Base-by-base conservation (phyloP, 2,329 filamentous ascomycete species). In the Ceratocystis harringtonii region DNA sequence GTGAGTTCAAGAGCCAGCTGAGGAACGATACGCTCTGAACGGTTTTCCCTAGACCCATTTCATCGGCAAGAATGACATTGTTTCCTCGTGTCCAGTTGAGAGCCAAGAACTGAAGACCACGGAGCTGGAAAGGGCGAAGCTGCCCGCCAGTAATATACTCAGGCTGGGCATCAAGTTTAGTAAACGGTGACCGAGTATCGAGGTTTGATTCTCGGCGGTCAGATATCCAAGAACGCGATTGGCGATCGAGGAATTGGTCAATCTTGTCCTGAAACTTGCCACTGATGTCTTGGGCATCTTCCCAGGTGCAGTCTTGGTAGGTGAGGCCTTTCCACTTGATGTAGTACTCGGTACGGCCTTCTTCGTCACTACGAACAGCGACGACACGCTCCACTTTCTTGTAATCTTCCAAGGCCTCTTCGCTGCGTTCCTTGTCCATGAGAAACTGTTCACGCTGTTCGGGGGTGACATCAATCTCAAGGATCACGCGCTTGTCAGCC, bases 21-120 rank as follows among this genome's bases (percentile, higher is more conserved):
- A 99, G 87, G 74, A 97, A 97, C 0, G 92, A 86, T 32, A 99
- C 92, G 0, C 92, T 96, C 76, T 99, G 94, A 0, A 99, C 94
- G 0, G 94, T 99, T 78, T 99, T 99, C 32, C 94, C 94, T 15
- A 99, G 81, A 71, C 94, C 94, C 94, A 99, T 99, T 76, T 99
- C 94, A 73, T 99, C 94, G 61, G 94, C 94, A 64, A 99, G 82
- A 71, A 99, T 96, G 72, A 97, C 94, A 71, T 97, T 99, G 74
- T 94, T 94, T 65, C 85, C 86, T 71, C 88, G 87, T 64, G 89
- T 90, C 95, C 95, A 99, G 75, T 97, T 96, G 76, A 95, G 90
- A 58, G 90, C 90, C 68, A 99, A 79, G 75, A 96, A 99, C 77
- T 97, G 97, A 68, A 99, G 79, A 36, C 95, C 94, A 69, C 88